Evolutionary conservation across 768 basidiomycete genomes (phyloP).

Genomic region (Leccinum uliginosum): DNA sequence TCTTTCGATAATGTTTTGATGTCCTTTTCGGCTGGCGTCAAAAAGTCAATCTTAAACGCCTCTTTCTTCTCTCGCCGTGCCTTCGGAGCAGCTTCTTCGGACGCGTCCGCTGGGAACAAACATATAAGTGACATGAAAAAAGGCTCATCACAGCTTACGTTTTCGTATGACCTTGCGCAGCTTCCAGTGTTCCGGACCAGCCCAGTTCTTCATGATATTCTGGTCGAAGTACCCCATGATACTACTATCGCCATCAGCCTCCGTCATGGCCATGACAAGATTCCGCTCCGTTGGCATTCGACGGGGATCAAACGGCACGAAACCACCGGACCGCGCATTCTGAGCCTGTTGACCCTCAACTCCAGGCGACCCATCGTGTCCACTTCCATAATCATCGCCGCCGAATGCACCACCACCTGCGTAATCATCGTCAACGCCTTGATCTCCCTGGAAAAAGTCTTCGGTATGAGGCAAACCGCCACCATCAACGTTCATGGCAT

Average conservation of each 20-base stretch:
- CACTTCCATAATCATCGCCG: slow-evolving; percentile 39
- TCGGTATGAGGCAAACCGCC: slow-evolving; percentile 41
- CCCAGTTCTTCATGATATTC: slow-evolving; percentile 90
- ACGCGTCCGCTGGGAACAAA: slow-evolving; percentile 38
- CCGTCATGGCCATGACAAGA: slow-evolving; percentile 82
- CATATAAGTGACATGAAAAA: neutral
- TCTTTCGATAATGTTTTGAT: slow-evolving; percentile 61
- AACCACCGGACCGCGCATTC: slow-evolving; percentile 39
- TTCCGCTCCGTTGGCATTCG: slow-evolving; percentile 72
- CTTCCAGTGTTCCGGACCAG: slow-evolving; percentile 99
- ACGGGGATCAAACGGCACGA: slow-evolving; percentile 83
- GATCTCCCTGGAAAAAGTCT: slow-evolving; percentile 67
- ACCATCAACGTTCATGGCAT: slow-evolving; percentile 39
- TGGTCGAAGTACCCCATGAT: slow-evolving; percentile 90
- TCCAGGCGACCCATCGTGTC: slow-evolving; percentile 41
- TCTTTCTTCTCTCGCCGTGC: slow-evolving; percentile 72
- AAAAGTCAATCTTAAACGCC: slow-evolving; percentile 78
- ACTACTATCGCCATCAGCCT: slow-evolving; percentile 50
- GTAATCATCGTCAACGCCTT: slow-evolving; percentile 49
- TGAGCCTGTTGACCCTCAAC: slow-evolving; percentile 39
- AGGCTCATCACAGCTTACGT: slow-evolving; percentile 45
- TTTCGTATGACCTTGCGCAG: slow-evolving; percentile 74
- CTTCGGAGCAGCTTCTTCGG: slow-evolving; percentile 48
- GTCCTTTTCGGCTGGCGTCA: slow-evolving; percentile 53
- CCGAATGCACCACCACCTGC: slow-evolving; percentile 36